phyloP scores from a whole-genome alignment of 1,284 basidiomycete species.

The Pascua sp. region DNA sequence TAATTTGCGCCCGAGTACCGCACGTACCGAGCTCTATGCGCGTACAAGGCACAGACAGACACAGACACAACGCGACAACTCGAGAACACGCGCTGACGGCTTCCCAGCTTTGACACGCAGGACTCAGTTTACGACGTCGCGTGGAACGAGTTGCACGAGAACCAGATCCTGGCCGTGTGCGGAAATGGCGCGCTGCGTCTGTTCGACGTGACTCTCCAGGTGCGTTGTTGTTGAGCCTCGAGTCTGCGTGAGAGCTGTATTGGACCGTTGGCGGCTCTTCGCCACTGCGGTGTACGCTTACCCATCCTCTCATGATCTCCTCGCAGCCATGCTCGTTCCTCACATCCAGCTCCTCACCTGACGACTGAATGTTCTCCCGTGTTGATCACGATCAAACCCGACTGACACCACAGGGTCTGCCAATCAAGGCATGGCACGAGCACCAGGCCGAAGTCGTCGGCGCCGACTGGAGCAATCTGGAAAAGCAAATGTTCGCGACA shows the following conservation, averaged over 20 bases:
- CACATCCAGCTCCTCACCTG: no score
- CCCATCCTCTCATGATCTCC: no score
- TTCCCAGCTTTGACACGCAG: constrained; percentile 79
- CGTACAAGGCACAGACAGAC: no score
- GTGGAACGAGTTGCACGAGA: constrained; percentile 88
- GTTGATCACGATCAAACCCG: no score
- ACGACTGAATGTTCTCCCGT: no score
- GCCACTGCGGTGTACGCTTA: no score
- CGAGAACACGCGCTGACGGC: not conserved
- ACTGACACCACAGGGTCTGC: constrained; percentile 46
- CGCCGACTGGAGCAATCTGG: constrained; percentile 95
- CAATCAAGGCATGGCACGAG: constrained; percentile 89
- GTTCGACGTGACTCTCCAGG: constrained; percentile 86
- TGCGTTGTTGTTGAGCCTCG: constrained; percentile 52
- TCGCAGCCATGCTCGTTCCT: no score
- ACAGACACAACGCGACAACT: not conserved
- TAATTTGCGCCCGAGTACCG: no score
- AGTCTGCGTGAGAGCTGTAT: no score
- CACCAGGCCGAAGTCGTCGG: constrained; percentile 88
- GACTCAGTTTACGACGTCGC: constrained; percentile 89
- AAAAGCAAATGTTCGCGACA: constrained; percentile 84
- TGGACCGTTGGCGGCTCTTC: not conserved
- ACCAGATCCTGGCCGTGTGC: constrained; percentile 82
- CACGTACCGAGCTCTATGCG: no score
- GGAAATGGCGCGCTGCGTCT: constrained; percentile 88